Conservation (phyloP, 176 grass and related monocot species). For the Bonia amplexicaulis region DNA sequence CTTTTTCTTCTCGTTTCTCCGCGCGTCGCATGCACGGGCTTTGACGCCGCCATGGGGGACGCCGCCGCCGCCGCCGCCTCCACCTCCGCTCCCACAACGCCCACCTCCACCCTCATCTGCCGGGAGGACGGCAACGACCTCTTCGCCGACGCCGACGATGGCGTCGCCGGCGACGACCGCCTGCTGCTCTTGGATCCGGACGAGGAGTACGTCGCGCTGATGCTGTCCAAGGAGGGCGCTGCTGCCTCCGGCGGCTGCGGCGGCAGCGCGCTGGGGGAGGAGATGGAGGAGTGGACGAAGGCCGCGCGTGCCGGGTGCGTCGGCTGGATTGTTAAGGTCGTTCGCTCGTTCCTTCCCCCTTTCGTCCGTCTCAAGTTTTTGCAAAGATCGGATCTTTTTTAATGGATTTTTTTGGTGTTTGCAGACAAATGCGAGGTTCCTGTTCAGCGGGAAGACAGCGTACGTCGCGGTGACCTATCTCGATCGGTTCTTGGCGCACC, state of each 20-base stretch:
- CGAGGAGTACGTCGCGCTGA: constrained; percentile 56
- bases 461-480: constrained; percentile 76
- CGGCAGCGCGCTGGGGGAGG: neutral
- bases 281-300: constrained; percentile 43
- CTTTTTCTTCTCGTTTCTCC: neutral
- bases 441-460: constrained; percentile 60
- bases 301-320: constrained; percentile 49
- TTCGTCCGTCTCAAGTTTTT: neutral
- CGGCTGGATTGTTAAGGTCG: constrained; percentile 68
- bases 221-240: constrained; percentile 55
- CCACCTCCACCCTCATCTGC: constrained; percentile 68
- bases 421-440: constrained; percentile 52
- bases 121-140: constrained; percentile 51
- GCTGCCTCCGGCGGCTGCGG: neutral
- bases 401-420: neutral
- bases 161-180: neutral
- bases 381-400: neutral
- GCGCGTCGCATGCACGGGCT: constrained; percentile 22
- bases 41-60: constrained; percentile 38
- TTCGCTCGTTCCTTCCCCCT: neutral
- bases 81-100: constrained; percentile 30
- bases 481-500: constrained; percentile 68
- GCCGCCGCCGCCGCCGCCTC: constrained; percentile 18
- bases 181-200: constrained; percentile 43
- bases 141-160: constrained; percentile 22